A percentile compares a stretch with the other conserved stretches of the same genome.
These are phyloP conservation scores for Venturia carpophila DNA, from an alignment of 2,329 filamentous ascomycete genomes.

Conservation along the genomic window DNA sequence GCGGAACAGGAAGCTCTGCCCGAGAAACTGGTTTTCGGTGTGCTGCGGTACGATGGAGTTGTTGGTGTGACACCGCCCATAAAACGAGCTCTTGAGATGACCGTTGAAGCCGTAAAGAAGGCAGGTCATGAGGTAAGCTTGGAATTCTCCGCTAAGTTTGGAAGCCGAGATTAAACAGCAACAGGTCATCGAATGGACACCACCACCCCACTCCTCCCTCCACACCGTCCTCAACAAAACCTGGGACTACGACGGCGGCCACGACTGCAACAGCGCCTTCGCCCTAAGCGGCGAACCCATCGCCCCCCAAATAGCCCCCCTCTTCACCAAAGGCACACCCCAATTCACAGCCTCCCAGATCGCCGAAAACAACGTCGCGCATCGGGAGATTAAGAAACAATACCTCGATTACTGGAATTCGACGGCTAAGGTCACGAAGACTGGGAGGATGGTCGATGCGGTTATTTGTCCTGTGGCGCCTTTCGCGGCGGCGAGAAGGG, in stretches of 20 bases:
- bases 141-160: no score
- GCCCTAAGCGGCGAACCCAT: constrained; percentile 30
- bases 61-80: constrained; percentile 32
- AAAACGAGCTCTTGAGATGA: constrained; percentile 27
- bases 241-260: constrained; percentile 30
- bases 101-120: constrained; percentile 18
- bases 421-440: constrained; percentile 25
- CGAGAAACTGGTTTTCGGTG: constrained; percentile 29
- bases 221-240: constrained; percentile 19
- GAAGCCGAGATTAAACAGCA: not conserved
- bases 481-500: constrained; percentile 29
- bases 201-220: constrained; percentile 16
- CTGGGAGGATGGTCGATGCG: constrained; percentile 31
- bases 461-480: constrained; percentile 32
- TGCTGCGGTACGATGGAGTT: constrained; percentile 29
- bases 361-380: constrained; percentile 28
- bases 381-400: constrained; percentile 28
- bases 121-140: constrained; percentile 18
- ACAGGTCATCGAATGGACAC: constrained; percentile 22
- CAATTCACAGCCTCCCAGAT: constrained; percentile 28
- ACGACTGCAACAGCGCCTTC: constrained; percentile 28
- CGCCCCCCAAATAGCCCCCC: constrained; percentile 25
- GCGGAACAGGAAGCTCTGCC: constrained; percentile 35
- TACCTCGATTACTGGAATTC: constrained; percentile 35
- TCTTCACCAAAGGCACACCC: constrained; percentile 20